Evolutionary conservation across 257 asterid genomes (phyloP), one percentile per base, ranked within the genome.

Genomic region (Salvia rosmarinus): DNA sequence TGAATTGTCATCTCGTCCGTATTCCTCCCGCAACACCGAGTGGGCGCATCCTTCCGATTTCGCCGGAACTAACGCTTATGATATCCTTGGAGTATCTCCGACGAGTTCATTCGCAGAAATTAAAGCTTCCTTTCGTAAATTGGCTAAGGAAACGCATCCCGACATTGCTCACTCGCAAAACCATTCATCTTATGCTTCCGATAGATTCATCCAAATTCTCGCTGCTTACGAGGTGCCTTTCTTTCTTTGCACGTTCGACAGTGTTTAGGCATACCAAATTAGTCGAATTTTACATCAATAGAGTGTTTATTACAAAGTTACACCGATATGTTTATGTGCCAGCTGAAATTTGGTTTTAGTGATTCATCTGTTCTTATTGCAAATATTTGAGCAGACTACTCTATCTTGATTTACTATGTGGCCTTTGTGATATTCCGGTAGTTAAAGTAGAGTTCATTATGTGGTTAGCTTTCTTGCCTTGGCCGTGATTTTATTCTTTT

Each of bases 61-160:
- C 73, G 72, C 83, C 58, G 96, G 92, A 30, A 60, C 67, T 54
- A 89, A 81, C 78, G 97, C 98, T 9, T 94, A 94, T 74, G 96
- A 87, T 14, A 75, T 94, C 35, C 83, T 90, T 9, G 92, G n/a
- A 21, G 95, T 90, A n/a, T 79, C 97, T 0, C 80, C 79, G 68
- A 78, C 81, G 23, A 90, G 98, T 84, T 84, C 96, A 0, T 81
- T 79, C 28, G 82, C 85, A 12, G 95, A 91, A 76, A 91, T 94
- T 44, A 94, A 91, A 73, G 82, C 86, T 47, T 86, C 97, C 4
- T 94, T 89, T 44, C 90, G 86, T 20, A 88, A 84, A 72, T 82
- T 91, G 87, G 99, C 97, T 14, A 90, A 94, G 87, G 92, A 85
- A 78, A 94, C 96, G 64, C 98, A 94, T 63, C 98, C 96, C 11